A percentile compares a stretch with the other conserved stretches of the same genome.
These are phyloP conservation scores for Ophioceras dolichostomum DNA, from an alignment of 2,329 filamentous ascomycete species.

Conservation along the genomic window DNA sequence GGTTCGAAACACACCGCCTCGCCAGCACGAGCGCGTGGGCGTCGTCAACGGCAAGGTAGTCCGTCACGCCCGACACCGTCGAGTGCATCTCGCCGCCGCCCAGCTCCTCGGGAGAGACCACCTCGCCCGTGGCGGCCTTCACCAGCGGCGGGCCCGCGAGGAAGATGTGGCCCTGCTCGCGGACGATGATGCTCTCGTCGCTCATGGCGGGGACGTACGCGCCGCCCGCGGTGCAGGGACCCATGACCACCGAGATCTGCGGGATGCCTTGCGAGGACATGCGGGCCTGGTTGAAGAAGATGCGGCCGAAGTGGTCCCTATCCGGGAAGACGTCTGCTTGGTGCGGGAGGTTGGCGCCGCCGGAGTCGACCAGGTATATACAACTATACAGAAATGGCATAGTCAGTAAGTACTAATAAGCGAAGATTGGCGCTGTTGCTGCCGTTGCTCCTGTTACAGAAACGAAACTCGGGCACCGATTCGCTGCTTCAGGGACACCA, in stretches of 20 bases:
- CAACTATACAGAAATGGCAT: too few species aligned
- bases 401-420: too few species aligned
- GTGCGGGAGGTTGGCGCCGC: conserved; percentile 87
- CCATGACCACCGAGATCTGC: conserved; percentile 93
- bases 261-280: conserved; percentile 86
- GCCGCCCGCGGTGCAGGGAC: conserved; percentile 88
- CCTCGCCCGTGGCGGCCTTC: conserved; percentile 90
- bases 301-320: conserved; percentile 86
- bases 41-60: conserved; percentile 91
- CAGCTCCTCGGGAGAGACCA: conserved; percentile 80
- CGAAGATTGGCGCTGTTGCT: too few species aligned
- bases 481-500: too few species aligned
- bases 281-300: conserved; percentile 95
- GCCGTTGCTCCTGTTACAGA: neutral
- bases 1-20: conserved; percentile 70
- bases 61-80: conserved; percentile 82
- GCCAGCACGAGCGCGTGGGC: conserved; percentile 83
- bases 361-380: conserved; percentile 93
- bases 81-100: conserved; percentile 85
- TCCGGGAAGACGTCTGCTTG: conserved; percentile 96
- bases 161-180: conserved; percentile 95
- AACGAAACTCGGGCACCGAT: too few species aligned
- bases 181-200: conserved; percentile 85
- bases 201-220: conserved; percentile 97
- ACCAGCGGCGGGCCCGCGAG: conserved; percentile 88